Conservation (phyloP, 1,284 basidiomycete species). For the Microbotryum saponariae region DNA sequence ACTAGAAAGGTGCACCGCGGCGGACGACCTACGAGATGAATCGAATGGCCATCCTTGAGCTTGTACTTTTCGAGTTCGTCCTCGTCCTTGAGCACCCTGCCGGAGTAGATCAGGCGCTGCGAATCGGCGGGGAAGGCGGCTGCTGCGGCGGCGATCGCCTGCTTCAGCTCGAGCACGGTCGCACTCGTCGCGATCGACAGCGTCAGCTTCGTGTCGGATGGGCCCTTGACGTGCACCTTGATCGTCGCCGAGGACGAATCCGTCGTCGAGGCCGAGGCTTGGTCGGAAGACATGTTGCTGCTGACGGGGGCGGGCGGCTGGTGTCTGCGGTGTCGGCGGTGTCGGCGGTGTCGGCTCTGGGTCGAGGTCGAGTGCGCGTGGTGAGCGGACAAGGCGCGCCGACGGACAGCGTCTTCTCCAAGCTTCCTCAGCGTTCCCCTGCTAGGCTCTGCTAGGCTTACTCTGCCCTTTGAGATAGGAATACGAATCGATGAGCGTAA, state of each 20-base stretch:
- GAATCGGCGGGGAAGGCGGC: conserved; percentile 26
- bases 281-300: too few species aligned
- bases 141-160: conserved; percentile 25
- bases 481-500: too few species aligned
- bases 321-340: too few species aligned
- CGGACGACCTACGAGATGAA: conserved; percentile 28
- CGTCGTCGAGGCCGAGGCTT: too few species aligned
- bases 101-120: conserved; percentile 36
- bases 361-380: too few species aligned
- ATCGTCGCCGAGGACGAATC: conserved; percentile 6
- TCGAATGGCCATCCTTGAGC: conserved; percentile 35
- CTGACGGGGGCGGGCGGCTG: too few species aligned
- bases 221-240: conserved; percentile 36
- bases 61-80: conserved; percentile 34
- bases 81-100: conserved; percentile 38
- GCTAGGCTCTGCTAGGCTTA: too few species aligned
- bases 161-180: conserved; percentile 37
- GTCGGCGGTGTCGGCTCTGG: too few species aligned
- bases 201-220: conserved; percentile 33
- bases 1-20: not conserved
- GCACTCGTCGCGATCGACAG: conserved; percentile 27
- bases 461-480: too few species aligned
- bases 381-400: too few species aligned
- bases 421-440: too few species aligned
- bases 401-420: too few species aligned